Evolutionary conservation across 768 basidiomycete species (phyloP), one percentile per base, ranked within the genome.

Genomic region (Clathrus columnatus): DNA sequence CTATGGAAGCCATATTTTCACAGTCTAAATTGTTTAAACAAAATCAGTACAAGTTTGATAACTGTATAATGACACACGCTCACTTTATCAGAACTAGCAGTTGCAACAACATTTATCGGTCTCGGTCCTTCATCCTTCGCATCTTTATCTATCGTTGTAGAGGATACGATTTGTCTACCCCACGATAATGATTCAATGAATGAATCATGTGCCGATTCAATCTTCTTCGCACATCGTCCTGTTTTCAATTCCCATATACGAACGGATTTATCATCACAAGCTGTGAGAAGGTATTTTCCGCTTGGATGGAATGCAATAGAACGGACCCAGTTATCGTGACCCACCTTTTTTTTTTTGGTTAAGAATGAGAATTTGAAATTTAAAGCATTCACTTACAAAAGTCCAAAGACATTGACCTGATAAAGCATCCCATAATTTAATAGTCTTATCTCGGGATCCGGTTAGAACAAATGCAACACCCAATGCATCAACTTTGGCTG

Each of bases 271-370:
- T 95, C 92, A 67, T 95, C 92, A 11, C 89, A 87, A 4, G 87
- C 89, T 7, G 91, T 92, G n/a, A 95, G 75, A 11, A 95, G 79
- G 67, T 82, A 86, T 68, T 93, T 93, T 16, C 92, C 92, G 8
- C 81, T 81, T 0, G 92, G 92, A 69, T 94, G 92, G 73, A 94
- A 94, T 17, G 87, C 82, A 44, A 95, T 75, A 0, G 84, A 87
- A 55, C 90, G 82, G 50, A 95, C 77, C 92, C 92, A 95, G 62
- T 91, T 91, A 68, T 93, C 90, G 64, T 95, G 86, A 11, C 87
- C 87, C 32, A 79, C 74, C 81, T 85, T 63, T 7, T 11, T 41
- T 23, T 26, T 23, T 27, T 6, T 32, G 32, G 18, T 17, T 20
- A 14, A 24, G 57, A 18, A 20, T 48, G 26, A 41, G 51, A 56